Evolutionary conservation across 2,329 filamentous ascomycete species (phyloP).

Genomic region (Aspergillus terreus): DNA sequence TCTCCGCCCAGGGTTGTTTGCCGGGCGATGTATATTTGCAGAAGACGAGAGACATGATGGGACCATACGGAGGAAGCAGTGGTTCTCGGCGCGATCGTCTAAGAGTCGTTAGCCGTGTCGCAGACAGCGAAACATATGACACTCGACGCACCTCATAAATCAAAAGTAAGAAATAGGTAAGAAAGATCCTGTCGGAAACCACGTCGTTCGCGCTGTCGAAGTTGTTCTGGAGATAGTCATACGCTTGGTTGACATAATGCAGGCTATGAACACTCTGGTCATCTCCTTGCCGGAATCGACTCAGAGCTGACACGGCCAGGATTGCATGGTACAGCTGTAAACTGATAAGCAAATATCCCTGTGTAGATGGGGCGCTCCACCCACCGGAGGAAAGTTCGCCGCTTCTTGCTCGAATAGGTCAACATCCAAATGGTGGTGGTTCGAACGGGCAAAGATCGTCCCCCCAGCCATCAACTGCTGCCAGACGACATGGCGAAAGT

Average conservation of each 20-base stretch:
- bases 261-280: slow-evolving; percentile 48
- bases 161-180: slow-evolving; percentile 56
- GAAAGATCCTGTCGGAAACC: slow-evolving; percentile 54
- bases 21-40: slow-evolving; percentile 48
- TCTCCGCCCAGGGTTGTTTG: slow-evolving; percentile 44
- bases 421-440: slow-evolving; percentile 27
- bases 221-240: slow-evolving; percentile 46
- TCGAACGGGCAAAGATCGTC: slow-evolving; percentile 15
- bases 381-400: slow-evolving; percentile 49
- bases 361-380: slow-evolving; percentile 21
- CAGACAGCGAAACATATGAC: background rate
- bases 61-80: slow-evolving; percentile 51
- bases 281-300: slow-evolving; percentile 45
- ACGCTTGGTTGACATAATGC: slow-evolving; percentile 54
- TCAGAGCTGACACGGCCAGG: slow-evolving; percentile 55
- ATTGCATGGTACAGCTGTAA: slow-evolving; percentile 55
- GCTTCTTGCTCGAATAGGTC: slow-evolving; percentile 48
- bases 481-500: slow-evolving; percentile 42
- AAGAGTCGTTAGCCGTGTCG: background rate
- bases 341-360: slow-evolving; percentile 3
- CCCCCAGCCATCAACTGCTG: slow-evolving; percentile 34
- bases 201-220: slow-evolving; percentile 48
- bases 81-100: slow-evolving; percentile 47
- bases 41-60: slow-evolving; percentile 51
- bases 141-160: slow-evolving; percentile 50